A percentile compares a stretch with the other conserved stretches of the same genome.
Evolutionary conservation across 306 rosid genomes (phyloP).

Genomic region (Medicago lupulina): DNA sequence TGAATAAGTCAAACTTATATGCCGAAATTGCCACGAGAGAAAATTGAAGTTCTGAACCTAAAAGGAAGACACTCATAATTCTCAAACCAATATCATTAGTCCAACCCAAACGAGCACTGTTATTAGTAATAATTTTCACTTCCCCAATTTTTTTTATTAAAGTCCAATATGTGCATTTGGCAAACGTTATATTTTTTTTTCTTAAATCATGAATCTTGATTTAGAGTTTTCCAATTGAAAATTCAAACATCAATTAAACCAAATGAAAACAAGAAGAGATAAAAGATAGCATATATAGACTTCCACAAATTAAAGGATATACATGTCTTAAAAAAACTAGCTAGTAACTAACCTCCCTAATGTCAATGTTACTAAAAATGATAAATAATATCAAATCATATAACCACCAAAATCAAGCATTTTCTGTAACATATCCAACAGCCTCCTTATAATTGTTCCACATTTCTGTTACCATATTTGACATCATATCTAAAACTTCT

Average conservation of each 20-base stretch:
- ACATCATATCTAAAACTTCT: slow-evolving; percentile 43
- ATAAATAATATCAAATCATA: background rate
- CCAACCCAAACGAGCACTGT: no score
- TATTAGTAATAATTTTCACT: no score
- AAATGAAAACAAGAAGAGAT: background rate
- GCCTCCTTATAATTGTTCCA: slow-evolving; percentile 61
- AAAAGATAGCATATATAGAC: background rate
- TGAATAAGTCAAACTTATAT: no score
- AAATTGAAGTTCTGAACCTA: no score
- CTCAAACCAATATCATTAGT: no score
- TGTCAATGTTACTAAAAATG: slow-evolving; percentile 5
- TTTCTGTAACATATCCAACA: slow-evolving; percentile 53
- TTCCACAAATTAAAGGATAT: background rate
- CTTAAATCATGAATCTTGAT: background rate
- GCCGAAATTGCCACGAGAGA: no score
- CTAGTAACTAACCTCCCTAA: background rate
- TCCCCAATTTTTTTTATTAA: no score
- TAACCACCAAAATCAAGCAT: slow-evolving; percentile 37
- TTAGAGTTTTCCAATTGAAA: background rate
- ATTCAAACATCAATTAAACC: background rate
- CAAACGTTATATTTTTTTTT: no score
- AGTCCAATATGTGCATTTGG: no score
- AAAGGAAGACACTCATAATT: no score
- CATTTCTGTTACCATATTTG: slow-evolving; percentile 43
- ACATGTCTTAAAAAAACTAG: no score